Evolutionary conservation across 768 basidiomycete species (phyloP).

Genomic region (Rhodotorula toruloides): DNA sequence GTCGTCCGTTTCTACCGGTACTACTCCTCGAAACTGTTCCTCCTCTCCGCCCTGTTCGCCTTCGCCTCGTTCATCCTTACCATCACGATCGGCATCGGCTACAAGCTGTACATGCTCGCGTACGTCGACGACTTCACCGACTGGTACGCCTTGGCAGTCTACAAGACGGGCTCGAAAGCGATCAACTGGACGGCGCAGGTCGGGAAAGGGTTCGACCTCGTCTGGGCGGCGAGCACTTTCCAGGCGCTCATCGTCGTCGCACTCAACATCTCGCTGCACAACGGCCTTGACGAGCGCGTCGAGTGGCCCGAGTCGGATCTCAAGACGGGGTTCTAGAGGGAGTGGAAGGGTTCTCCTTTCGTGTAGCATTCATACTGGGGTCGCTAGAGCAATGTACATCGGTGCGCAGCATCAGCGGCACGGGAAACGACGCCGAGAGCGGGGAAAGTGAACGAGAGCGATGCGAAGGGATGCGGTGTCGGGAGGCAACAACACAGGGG

Average conservation of each 20-base stretch:
- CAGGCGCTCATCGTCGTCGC: conserved; percentile 2
- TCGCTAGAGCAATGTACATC: too few relatives aligned
- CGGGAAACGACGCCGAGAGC: too few relatives aligned
- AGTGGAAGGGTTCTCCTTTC: too few relatives aligned
- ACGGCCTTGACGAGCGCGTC: conserved; percentile 33
- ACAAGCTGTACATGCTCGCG: conserved; percentile 11
- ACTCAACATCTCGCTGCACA: conserved; percentile 23
- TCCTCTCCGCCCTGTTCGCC: conserved; percentile 3
- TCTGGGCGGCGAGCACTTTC: conserved; percentile 18
- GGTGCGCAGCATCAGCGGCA: too few relatives aligned
- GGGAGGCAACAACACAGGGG: not conserved
- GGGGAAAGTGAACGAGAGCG: not conserved
- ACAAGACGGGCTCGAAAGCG: not conserved
- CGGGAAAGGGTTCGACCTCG: conserved; percentile 19
- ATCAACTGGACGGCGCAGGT: not conserved
- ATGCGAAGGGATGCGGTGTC: not conserved
- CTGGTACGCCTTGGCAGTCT: conserved; percentile 9
- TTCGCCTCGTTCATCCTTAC: conserved; percentile 20
- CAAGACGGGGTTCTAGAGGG: not conserved
- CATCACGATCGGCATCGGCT: conserved; percentile 33
- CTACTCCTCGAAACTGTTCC: conserved; percentile 8
- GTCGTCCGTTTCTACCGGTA: conserved; percentile 19
- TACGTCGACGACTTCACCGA: not conserved
- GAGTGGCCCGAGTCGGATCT: conserved; percentile 13
- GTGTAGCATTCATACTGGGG: too few relatives aligned